Percentiles rank a stretch among this genome's conserved stretches.
Conservation (phyloP, 495 filamentous ascomycete species). For the Talaromyces stipitatus region DNA sequence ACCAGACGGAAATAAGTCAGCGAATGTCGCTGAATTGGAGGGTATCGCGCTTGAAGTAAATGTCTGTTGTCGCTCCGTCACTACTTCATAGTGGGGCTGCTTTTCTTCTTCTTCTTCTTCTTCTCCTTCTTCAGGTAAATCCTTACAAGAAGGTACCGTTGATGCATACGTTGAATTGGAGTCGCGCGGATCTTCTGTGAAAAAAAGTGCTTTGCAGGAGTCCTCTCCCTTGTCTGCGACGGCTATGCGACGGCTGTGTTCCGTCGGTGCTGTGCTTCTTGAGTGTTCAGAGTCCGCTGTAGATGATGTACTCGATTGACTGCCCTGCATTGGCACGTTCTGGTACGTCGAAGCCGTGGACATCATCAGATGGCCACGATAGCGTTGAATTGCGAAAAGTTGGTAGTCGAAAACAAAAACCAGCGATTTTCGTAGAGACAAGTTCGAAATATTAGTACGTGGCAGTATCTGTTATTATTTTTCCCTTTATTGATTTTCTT, state of each 20-base stretch:
- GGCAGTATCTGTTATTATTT: not conserved
- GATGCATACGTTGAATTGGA: slow-evolving; percentile 80
- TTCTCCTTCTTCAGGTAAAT: slow-evolving; percentile 42
- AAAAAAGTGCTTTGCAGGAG: slow-evolving; percentile 22
- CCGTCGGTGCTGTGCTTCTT: slow-evolving; percentile 60
- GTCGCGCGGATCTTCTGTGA: slow-evolving; percentile 46
- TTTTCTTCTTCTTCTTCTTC: not conserved
- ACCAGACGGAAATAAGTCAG: slow-evolving; percentile 77
- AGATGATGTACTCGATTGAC: slow-evolving; percentile 43
- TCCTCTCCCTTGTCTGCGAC: slow-evolving; percentile 33
- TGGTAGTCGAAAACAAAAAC: too few species aligned
- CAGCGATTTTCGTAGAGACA: too few species aligned
- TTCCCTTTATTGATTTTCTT: not conserved
- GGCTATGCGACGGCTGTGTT: slow-evolving; percentile 47
- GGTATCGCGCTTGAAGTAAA: slow-evolving; percentile 57
- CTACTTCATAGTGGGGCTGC: slow-evolving; percentile 46
- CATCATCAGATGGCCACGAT: not conserved
- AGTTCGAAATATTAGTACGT: too few species aligned
- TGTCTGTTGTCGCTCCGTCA: slow-evolving; percentile 52
- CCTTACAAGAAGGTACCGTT: slow-evolving; percentile 56
- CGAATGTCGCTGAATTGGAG: slow-evolving; percentile 78
- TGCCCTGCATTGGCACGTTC: slow-evolving; percentile 22
- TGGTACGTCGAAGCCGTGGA: slow-evolving; percentile 14
- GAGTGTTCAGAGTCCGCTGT: slow-evolving; percentile 59
- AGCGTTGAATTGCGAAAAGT: not conserved